Conservation (phyloP, 2,329 filamentous ascomycete genomes). For the Hortaea werneckii region DNA sequence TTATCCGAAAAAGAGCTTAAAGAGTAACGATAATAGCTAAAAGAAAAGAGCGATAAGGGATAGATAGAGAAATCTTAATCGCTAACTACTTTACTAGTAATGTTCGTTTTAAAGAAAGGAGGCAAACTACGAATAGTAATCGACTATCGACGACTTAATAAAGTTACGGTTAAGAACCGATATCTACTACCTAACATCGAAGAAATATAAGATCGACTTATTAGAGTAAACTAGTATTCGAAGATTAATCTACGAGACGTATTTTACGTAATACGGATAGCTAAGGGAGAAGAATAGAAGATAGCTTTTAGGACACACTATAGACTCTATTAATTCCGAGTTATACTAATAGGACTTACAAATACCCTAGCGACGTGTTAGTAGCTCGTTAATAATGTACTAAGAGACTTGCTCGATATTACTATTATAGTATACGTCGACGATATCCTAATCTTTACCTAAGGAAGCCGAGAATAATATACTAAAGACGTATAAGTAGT, state of each 20-base stretch:
- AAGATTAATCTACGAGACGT: conserved; percentile 15
- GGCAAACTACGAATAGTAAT: conserved; percentile 11
- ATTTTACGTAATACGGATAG: conserved; percentile 19
- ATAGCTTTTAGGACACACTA: conserved; percentile 13
- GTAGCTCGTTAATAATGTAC: conserved; percentile 17
- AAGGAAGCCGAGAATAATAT: conserved; percentile 16
- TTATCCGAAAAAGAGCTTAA: conserved; percentile 7
- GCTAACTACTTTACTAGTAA: conserved; percentile 5
- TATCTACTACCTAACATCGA: conserved; percentile 17
- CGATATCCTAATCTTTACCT: conserved; percentile 21
- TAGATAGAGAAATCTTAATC: conserved; percentile 6
- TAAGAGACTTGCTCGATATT: conserved; percentile 16
- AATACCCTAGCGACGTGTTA: conserved; percentile 16
- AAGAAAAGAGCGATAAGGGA: conserved; percentile 2
- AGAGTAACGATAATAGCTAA: conserved; percentile 2
- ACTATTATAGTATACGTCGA: conserved; percentile 16
- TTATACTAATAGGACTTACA: conserved; percentile 19
- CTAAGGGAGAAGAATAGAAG: conserved; percentile 17
- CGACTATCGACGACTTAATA: conserved; percentile 19
- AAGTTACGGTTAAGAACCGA: conserved; percentile 19
- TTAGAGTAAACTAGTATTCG: conserved; percentile 10
- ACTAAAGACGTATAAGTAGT: conserved; percentile 16
- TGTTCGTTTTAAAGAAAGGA: conserved; percentile 19
- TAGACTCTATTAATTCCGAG: conserved; percentile 14
- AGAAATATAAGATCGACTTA: conserved; percentile 13